Percentiles rank a stretch among this genome's conserved stretches.
Conservation (phyloP, 2,329 filamentous ascomycete genomes). For the Cladophialophora psammophila region DNA sequence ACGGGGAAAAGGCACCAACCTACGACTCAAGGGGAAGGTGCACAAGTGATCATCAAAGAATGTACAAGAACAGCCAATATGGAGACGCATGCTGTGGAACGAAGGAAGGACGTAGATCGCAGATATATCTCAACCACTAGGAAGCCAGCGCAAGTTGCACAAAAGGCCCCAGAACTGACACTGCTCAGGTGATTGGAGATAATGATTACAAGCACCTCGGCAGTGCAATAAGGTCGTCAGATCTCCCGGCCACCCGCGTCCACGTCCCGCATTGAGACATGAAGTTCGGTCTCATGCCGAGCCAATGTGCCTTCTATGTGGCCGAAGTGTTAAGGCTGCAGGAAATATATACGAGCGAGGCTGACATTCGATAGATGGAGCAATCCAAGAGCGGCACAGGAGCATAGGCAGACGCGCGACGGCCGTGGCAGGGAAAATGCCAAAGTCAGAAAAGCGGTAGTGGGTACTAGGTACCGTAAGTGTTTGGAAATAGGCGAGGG, state of each 20-base stretch:
- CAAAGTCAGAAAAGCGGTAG: too few species aligned
- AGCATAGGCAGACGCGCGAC: not conserved
- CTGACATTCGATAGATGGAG: not conserved
- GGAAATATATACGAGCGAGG: not conserved
- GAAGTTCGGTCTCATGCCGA: not conserved
- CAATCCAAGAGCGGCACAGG: not conserved
- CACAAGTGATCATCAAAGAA: slow-evolving; percentile 13
- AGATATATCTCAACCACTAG: not conserved
- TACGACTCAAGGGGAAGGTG: slow-evolving; percentile 29
- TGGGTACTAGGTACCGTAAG: too few species aligned
- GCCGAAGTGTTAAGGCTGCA: not conserved
- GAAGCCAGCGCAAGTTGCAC: slow-evolving; percentile 1
- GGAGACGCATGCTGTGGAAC: not conserved
- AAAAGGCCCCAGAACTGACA: not conserved
- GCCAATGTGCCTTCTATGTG: not conserved
- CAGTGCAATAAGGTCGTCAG: slow-evolving; percentile 1
- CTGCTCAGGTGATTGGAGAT: slow-evolving; percentile 4
- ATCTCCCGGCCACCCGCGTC: slow-evolving; percentile 1
- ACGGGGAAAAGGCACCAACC: slow-evolving; percentile 6
- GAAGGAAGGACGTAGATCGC: not conserved
- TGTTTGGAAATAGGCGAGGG: too few species aligned
- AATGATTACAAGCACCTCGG: slow-evolving; percentile 4
- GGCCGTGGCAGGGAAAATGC: too few species aligned
- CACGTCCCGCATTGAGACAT: not conserved
- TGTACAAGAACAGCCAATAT: not conserved